phyloP scores from a whole-genome alignment of 1,284 basidiomycete species.

The Ganoderma boninense region DNA sequence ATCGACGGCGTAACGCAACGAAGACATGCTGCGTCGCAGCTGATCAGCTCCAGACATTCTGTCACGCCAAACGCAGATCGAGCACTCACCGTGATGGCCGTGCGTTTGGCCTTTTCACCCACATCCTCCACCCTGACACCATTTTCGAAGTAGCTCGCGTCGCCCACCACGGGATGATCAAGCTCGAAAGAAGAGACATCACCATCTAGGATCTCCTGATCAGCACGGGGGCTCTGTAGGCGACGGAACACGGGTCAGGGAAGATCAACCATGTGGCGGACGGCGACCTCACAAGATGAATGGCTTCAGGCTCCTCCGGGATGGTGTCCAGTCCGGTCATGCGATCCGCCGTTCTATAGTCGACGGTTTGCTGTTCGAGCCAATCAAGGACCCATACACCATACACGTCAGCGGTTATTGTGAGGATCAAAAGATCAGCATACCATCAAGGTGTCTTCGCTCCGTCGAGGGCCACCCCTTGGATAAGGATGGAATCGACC shows the following conservation, averaged over 20 bases:
- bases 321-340: not conserved
- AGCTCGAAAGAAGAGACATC: conserved; percentile 7
- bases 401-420: not conserved
- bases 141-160: conserved; percentile 2
- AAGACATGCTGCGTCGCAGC: not conserved
- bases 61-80: not conserved
- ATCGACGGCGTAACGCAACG: not conserved
- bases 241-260: not conserved
- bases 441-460: conserved; percentile 33
- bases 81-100: conserved; percentile 1
- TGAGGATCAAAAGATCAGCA: conserved; percentile 20
- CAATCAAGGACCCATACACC: not conserved
- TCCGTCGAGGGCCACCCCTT: conserved; percentile 18
- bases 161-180: conserved; percentile 2
- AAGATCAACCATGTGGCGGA: not conserved
- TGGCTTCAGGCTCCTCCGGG: not conserved
- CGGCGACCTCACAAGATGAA: not conserved
- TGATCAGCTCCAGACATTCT: not conserved
- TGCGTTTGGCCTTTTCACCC: not conserved
- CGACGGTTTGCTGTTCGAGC: not conserved
- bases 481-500: conserved; percentile 33
- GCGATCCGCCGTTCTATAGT: not conserved
- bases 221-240: not conserved
- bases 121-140: not conserved
- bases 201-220: not conserved